These are phyloP conservation scores for Trypethelium eluteriae DNA, from an alignment of 495 filamentous ascomycete species.

Conservation along the genomic window DNA sequence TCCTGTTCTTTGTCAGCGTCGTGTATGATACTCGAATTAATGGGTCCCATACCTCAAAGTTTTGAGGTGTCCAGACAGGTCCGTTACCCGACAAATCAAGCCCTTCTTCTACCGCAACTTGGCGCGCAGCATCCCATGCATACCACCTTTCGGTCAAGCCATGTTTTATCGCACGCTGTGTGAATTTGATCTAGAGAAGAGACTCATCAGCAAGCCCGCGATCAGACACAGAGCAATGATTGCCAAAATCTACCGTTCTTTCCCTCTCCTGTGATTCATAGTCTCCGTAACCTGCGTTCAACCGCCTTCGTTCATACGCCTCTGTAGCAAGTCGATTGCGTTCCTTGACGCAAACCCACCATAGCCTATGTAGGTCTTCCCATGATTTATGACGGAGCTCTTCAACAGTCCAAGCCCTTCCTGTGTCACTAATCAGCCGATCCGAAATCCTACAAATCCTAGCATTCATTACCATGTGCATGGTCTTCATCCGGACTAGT, in stretches of 20 bases:
- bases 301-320: conserved; percentile 52
- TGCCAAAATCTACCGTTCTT: conserved; percentile 46
- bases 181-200: conserved; percentile 49
- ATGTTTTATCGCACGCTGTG: conserved; percentile 73
- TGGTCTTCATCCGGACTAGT: conserved; percentile 57
- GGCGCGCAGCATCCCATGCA: conserved; percentile 75
- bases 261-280: conserved; percentile 54
- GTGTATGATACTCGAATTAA: neutral
- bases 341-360: conserved; percentile 94
- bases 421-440: conserved; percentile 34
- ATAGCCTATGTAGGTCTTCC: conserved; percentile 86
- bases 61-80: conserved; percentile 8
- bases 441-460: neutral
- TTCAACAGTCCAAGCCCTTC: conserved; percentile 76
- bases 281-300: conserved; percentile 61
- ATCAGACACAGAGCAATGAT: neutral
- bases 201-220: neutral
- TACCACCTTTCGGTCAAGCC: conserved; percentile 82
- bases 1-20: neutral
- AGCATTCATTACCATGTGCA: conserved; percentile 50
- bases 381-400: conserved; percentile 84
- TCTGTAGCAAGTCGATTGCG: conserved; percentile 83
- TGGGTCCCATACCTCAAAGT: conserved; percentile 13
- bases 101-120: conserved; percentile 58
- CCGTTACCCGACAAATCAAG: conserved; percentile 39